Evolutionary conservation across 768 basidiomycete species (phyloP).

Genomic region (Mycena haematopus): DNA sequence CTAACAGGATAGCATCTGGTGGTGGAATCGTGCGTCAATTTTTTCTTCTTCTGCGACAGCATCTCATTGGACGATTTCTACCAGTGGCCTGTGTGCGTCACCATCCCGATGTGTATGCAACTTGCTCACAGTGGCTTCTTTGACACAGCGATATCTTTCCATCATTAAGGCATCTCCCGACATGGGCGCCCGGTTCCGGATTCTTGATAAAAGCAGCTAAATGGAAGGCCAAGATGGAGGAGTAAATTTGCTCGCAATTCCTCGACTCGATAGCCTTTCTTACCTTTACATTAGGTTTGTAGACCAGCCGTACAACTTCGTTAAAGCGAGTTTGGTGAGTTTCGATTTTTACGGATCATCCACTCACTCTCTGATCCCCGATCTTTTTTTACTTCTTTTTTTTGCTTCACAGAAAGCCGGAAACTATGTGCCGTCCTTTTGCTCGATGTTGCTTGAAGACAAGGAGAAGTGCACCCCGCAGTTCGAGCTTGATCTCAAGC

Average conservation of each 20-base stretch:
- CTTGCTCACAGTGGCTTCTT: constrained; percentile 1
- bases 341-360: constrained; percentile 8
- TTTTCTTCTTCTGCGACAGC: constrained; percentile 37
- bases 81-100: constrained; percentile 27
- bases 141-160: constrained; percentile 43
- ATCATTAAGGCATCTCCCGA: constrained; percentile 60
- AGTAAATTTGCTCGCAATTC: constrained; percentile 29
- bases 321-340: constrained; percentile 63
- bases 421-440: constrained; percentile 47
- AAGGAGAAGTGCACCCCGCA: constrained; percentile 44
- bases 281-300: constrained; percentile 45
- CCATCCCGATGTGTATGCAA: not conserved
- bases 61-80: constrained; percentile 4
- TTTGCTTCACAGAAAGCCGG: constrained; percentile 46
- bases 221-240: constrained; percentile 71
- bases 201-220: constrained; percentile 65
- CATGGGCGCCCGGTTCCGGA: constrained; percentile 70
- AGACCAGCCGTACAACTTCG: constrained; percentile 65
- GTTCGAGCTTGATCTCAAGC: constrained; percentile 74
- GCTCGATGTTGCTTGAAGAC: constrained; percentile 63
- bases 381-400: constrained; percentile 19
- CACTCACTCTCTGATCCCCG: constrained; percentile 15
- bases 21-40: constrained; percentile 48
- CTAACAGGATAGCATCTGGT: constrained; percentile 51
- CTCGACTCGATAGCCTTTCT: not conserved